phyloP scores from a whole-genome alignment of 192 early-diverging fungal genomes.

The Gonapodya prolifera region DNA sequence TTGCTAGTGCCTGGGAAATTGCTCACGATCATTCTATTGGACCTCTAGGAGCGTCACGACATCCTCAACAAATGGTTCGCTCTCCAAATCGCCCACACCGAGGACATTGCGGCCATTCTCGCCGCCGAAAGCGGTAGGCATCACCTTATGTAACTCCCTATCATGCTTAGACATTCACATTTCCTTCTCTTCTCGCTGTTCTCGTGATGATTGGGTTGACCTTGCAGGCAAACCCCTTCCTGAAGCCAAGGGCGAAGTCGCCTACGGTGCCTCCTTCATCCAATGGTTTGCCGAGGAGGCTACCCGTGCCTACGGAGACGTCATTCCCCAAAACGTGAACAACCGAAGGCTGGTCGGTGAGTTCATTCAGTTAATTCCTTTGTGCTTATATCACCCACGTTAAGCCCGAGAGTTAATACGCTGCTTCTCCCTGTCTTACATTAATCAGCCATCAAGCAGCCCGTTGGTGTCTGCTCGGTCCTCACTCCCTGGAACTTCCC shows the following conservation, averaged over 20 bases:
- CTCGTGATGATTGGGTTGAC: conserved; percentile 1
- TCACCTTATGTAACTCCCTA: conserved; percentile 1
- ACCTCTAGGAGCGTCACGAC: conserved; percentile 32
- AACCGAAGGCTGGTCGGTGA: conserved; percentile 44
- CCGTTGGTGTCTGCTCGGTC: conserved; percentile 57
- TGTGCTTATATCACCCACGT: too few species aligned
- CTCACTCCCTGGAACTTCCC: conserved; percentile 61
- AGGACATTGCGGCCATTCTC: conserved; percentile 65
- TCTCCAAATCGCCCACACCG: conserved; percentile 46
- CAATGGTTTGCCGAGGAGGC: conserved; percentile 85
- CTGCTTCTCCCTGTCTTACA: too few species aligned
- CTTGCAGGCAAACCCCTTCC: conserved; percentile 3
- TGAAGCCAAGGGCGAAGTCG: background rate
- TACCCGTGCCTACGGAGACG: conserved; percentile 59
- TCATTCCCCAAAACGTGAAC: conserved; percentile 47
- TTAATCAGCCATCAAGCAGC: conserved; percentile 65
- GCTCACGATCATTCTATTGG: too few species aligned
- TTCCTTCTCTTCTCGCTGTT: background rate
- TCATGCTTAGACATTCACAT: background rate
- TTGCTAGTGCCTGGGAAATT: too few species aligned
- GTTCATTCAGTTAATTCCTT: too few species aligned
- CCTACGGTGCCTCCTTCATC: conserved; percentile 38
- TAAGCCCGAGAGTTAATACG: too few species aligned
- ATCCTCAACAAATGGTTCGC: conserved; percentile 52
- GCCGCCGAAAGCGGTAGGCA: conserved; percentile 78